Conservation (phyloP, 305 asterid genomes). For the Lippia alba region DNA sequence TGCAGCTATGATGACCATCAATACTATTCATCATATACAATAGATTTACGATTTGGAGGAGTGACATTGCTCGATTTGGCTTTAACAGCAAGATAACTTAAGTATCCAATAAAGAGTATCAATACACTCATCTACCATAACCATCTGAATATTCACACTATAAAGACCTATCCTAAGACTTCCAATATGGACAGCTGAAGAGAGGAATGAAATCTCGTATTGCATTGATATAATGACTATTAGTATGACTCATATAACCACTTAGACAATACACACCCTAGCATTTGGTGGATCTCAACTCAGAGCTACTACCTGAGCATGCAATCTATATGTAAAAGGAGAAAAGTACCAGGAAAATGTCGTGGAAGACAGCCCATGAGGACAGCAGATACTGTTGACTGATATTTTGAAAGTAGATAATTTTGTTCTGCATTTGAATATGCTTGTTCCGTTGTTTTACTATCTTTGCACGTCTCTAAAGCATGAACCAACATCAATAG, state of each 20-base stretch:
- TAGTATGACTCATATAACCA: not conserved
- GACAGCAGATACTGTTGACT: conserved; percentile 66
- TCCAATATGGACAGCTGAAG: conserved; percentile 3
- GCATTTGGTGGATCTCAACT: conserved; percentile 20
- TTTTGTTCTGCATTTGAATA: conserved; percentile 48
- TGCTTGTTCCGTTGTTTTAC: conserved; percentile 41
- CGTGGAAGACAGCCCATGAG: conserved; percentile 90
- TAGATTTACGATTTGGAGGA: conserved; percentile 7
- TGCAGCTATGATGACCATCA: not conserved
- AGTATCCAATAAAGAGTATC: conserved; percentile 8
- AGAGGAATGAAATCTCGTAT: conserved; percentile 17
- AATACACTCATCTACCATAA: conserved; percentile 13
- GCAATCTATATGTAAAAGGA: conserved; percentile 17
- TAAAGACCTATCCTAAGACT: conserved; percentile 10
- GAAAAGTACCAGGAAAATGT: conserved; percentile 77
- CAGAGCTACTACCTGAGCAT: conserved; percentile 17
- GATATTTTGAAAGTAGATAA: conserved; percentile 72
- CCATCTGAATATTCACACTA: conserved; percentile 22
- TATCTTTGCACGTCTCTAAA: conserved; percentile 56
- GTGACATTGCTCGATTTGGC: conserved; percentile 19
- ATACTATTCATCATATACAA: not conserved
- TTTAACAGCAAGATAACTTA: conserved; percentile 19
- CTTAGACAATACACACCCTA: not conserved
- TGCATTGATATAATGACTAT: conserved; percentile 7
- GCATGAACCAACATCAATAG: conserved; percentile 65